A percentile compares a stretch with the other conserved stretches of the same genome.
Evolutionary conservation across 2,329 filamentous ascomycete species (phyloP).

Genomic region (Teratosphaeriaceae sp.): DNA sequence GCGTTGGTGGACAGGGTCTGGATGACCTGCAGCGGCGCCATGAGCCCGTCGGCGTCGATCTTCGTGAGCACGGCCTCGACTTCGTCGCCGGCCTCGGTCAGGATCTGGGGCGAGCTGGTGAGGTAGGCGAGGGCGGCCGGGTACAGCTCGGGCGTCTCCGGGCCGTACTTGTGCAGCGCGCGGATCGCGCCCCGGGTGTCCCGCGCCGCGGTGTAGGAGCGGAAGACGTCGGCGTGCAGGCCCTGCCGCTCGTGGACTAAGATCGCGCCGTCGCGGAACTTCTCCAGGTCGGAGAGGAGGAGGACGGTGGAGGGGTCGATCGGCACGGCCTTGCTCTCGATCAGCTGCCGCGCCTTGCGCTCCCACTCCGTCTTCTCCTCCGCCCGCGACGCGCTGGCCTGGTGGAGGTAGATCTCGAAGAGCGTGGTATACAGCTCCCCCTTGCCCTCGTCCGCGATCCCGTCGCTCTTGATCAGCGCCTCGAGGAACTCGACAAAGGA

Average conservation of each 20-base stretch:
- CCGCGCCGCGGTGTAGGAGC: conserved; percentile 86
- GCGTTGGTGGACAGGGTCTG: conserved; percentile 75
- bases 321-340: conserved; percentile 70
- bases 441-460: conserved; percentile 66
- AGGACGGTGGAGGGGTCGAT: conserved; percentile 95
- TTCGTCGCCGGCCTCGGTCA: conserved; percentile 82
- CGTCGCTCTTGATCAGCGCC: conserved; percentile 68
- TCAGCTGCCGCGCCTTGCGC: conserved; percentile 78
- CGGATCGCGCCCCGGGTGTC: conserved; percentile 88
- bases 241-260: conserved; percentile 92
- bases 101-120: conserved; percentile 71
- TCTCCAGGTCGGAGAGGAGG: conserved; percentile 81
- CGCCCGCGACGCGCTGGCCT: conserved; percentile 69
- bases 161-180: conserved; percentile 84
- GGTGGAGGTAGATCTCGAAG: conserved; percentile 97
- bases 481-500: conserved; percentile 92
- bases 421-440: conserved; percentile 88
- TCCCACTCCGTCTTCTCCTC: conserved; percentile 75
- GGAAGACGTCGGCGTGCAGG: conserved; percentile 89
- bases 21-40: conserved; percentile 94
- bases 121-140: conserved; percentile 90
- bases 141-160: conserved; percentile 85
- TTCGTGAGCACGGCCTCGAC: conserved; percentile 71
- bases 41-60: conserved; percentile 83
- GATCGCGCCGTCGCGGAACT: conserved; percentile 84